phyloP scores from a whole-genome alignment of 805 yeast species.

The Yamadazyma phyllophila region DNA sequence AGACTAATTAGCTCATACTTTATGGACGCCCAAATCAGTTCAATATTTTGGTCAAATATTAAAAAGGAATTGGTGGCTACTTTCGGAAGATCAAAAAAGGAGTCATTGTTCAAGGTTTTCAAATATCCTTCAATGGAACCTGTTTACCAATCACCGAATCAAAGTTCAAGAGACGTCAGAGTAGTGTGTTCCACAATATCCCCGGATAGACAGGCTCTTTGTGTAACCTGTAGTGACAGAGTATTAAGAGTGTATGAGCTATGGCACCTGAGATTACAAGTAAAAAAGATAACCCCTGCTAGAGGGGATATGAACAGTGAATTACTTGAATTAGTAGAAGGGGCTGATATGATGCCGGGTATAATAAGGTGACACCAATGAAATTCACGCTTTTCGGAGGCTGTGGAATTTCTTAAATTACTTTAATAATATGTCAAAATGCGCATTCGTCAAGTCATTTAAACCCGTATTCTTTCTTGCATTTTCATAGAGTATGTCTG shows the following conservation, averaged over 20 bases:
- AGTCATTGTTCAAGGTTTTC: constrained; percentile 57
- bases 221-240: constrained; percentile 77
- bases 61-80: constrained; percentile 70
- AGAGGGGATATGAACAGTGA: constrained; percentile 20
- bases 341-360: constrained; percentile 30
- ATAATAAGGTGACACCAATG: not conserved
- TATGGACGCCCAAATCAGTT: constrained; percentile 75
- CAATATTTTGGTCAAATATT: constrained; percentile 70
- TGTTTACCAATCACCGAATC: constrained; percentile 48
- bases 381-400: not conserved
- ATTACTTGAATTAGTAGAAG: constrained; percentile 53
- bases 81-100: constrained; percentile 72
- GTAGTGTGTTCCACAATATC: constrained; percentile 66
- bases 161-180: constrained; percentile 44
- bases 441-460: constrained; percentile 1
- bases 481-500: constrained; percentile 28
- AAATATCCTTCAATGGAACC: constrained; percentile 63
- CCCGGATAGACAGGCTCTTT: constrained; percentile 59
- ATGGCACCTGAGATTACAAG: constrained; percentile 33
- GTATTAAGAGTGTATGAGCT: constrained; percentile 71
- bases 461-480: not conserved
- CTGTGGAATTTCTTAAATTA: not conserved
- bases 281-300: not conserved
- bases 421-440: not conserved
- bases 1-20: constrained; percentile 56